Conservation (phyloP, 305 asterid species). For the Fraxinus platypoda region DNA sequence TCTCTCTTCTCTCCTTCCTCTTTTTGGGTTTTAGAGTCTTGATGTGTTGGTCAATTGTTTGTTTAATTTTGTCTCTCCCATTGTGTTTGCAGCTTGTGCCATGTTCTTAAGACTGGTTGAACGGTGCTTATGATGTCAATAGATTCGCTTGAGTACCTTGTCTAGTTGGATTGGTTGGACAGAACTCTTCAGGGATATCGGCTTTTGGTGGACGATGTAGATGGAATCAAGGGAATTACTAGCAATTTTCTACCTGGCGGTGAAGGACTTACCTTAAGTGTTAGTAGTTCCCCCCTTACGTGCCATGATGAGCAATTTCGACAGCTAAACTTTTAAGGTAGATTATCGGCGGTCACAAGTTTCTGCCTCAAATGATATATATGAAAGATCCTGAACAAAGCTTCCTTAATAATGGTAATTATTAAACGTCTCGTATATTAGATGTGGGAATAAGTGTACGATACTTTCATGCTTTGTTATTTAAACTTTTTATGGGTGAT, state of each 20-base stretch:
- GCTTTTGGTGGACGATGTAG: conserved; percentile 34
- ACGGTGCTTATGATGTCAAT: conserved; percentile 59
- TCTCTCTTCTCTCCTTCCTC: conserved; percentile 19
- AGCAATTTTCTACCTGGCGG: conserved; percentile 34
- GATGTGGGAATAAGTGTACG: conserved; percentile 40
- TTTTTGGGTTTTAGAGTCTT: neutral
- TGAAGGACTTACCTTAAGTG: conserved; percentile 35
- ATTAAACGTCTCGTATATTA: conserved; percentile 23
- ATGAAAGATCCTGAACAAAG: neutral
- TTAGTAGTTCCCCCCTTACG: conserved; percentile 34
- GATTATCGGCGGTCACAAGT: conserved; percentile 4
- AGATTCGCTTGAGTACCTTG: conserved; percentile 49
- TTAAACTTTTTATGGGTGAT: conserved; percentile 11
- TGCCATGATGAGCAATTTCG: conserved; percentile 37
- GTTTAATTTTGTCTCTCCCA: neutral
- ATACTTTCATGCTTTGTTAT: conserved; percentile 20
- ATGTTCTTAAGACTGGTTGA: conserved; percentile 62
- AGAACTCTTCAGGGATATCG: conserved; percentile 29
- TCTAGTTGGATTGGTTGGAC: conserved; percentile 58
- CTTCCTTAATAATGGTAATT: conserved; percentile 16
- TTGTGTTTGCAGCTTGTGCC: conserved; percentile 66
- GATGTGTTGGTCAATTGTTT: neutral
- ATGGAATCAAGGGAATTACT: conserved; percentile 32
- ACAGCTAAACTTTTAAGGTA: conserved; percentile 12
- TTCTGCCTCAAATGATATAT: conserved; percentile 23